phyloP scores from a whole-genome alignment of 2,329 filamentous ascomycete genomes.

The Plectosphaerella cucumerina region DNA sequence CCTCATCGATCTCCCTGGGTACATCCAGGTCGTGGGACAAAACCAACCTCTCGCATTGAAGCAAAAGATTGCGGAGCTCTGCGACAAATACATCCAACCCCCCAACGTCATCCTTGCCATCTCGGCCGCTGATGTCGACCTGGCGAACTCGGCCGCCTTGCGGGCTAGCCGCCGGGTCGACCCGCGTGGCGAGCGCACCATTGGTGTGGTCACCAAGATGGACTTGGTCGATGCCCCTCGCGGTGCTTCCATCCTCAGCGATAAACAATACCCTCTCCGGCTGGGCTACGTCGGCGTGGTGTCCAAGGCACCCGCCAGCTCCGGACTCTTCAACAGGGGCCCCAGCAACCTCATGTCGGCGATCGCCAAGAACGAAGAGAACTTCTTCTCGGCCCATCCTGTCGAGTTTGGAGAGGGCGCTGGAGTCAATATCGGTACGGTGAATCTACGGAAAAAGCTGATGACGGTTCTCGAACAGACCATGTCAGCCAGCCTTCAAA shows the following conservation, averaged over 20 bases:
- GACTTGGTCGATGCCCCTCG: conserved; percentile 84
- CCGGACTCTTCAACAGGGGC: conserved; percentile 78
- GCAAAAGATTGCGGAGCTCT: conserved; percentile 91
- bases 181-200: conserved; percentile 89
- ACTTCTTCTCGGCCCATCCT: conserved; percentile 82
- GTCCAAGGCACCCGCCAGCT: conserved; percentile 67
- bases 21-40: conserved; percentile 91
- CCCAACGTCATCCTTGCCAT: conserved; percentile 97
- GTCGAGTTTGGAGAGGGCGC: conserved; percentile 71
- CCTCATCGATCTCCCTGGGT: conserved; percentile 92
- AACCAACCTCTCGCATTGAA: conserved; percentile 90
- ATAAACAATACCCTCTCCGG: conserved; percentile 91
- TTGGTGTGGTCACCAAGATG: conserved; percentile 99
- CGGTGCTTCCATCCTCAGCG: conserved; percentile 73
- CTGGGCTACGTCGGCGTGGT: conserved; percentile 96
- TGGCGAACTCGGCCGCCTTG: conserved; percentile 92
- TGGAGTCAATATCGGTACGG: conserved; percentile 75
- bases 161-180: conserved; percentile 88
- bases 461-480: conserved; percentile 97
- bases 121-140: conserved; percentile 93
- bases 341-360: conserved; percentile 73
- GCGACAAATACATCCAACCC: conserved; percentile 95
- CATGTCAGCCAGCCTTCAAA: conserved; percentile 88
- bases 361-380: conserved; percentile 83
- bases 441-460: conserved; percentile 85